Evolutionary conservation across 495 filamentous ascomycete species (phyloP), one percentile per base, ranked within the genome.

Genomic region (Penicillium paradoxum): DNA sequence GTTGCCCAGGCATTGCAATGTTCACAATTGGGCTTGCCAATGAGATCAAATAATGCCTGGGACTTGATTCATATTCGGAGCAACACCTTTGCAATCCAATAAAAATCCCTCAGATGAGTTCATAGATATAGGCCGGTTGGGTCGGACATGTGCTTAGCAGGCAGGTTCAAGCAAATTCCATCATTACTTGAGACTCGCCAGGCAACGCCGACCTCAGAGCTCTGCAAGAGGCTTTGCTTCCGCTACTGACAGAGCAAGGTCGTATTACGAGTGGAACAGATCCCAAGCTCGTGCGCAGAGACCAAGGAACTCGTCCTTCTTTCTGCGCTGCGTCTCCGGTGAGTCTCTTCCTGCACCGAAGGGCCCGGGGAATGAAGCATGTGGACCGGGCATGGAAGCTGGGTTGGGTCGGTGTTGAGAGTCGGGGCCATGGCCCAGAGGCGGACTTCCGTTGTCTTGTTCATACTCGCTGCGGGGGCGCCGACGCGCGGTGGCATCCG

Each of bases 211-310:
- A 17, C 22, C 8, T n/a, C 24, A 27, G 13, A 11, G 19, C 32
- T 36, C 21, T 18, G 14, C 19, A 48, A 24, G 44, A 46, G 21
- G 11, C 29, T 22, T 24, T n/a, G 29, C 29, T 46, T 21, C 17
- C n/a, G 29, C n/a, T n/a, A n/a, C 41, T 17, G n/a, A 32, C 32
- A 29, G 44, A 43, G 22, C 18, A 11, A 47, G 49, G 27, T 43
- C 36, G 45, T 14, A 41, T 85, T 75, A 98, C 44, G 91, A 96
- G 75, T 97, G 93, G 67, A 98, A 95, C 46, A 98, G 65, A 73
- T 98, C 93, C 93, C 93, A 98, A 21, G 92, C 92, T 61, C 89
- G 77, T 45, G 86, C 83, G 63, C 93, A 98, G 37, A 97, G 71
- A 41, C 79, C 73, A 56, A 98, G 70, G 65, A 98, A 98, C 63